A percentile compares a stretch with the other conserved stretches of the same genome.
These are phyloP conservation scores for Beauveria brongniartii DNA, from an alignment of 2,329 filamentous ascomycete species.

Conservation along the genomic window DNA sequence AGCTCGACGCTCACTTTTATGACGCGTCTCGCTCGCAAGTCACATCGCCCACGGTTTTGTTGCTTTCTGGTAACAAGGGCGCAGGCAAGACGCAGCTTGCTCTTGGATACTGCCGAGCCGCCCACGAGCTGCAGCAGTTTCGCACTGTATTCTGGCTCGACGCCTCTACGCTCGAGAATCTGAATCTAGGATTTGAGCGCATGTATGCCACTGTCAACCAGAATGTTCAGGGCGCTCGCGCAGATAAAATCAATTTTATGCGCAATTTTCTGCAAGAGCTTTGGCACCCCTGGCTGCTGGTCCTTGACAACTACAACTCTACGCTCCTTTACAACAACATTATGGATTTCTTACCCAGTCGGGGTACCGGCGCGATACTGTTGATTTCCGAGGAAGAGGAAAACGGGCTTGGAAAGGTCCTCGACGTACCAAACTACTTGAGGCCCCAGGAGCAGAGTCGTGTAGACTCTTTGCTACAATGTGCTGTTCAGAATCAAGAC, in stretches of 20 bases:
- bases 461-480: background rate
- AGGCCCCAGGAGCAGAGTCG: background rate
- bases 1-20: background rate
- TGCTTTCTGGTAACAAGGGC: conserved; percentile 1
- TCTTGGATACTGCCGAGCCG: conserved; percentile 1
- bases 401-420: conserved; percentile 4
- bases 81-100: conserved; percentile 5
- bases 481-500: background rate
- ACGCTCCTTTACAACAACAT: conserved; percentile 5
- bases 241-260: background rate
- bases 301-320: conserved; percentile 8
- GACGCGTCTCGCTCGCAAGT: conserved; percentile 4
- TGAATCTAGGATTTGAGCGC: conserved; percentile 3
- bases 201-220: conserved; percentile 4
- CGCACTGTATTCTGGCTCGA: conserved; percentile 5
- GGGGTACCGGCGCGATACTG: background rate
- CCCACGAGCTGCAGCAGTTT: conserved; percentile 6
- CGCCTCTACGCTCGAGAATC: conserved; percentile 7
- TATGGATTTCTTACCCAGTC: conserved; percentile 5
- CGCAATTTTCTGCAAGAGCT: conserved; percentile 2
- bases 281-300: conserved; percentile 4
- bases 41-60: background rate
- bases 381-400: background rate
- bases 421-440: background rate
- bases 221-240: background rate